phyloP scores from a whole-genome alignment of 192 early-diverging fungal species.

The Spizellomyces punctatus region DNA sequence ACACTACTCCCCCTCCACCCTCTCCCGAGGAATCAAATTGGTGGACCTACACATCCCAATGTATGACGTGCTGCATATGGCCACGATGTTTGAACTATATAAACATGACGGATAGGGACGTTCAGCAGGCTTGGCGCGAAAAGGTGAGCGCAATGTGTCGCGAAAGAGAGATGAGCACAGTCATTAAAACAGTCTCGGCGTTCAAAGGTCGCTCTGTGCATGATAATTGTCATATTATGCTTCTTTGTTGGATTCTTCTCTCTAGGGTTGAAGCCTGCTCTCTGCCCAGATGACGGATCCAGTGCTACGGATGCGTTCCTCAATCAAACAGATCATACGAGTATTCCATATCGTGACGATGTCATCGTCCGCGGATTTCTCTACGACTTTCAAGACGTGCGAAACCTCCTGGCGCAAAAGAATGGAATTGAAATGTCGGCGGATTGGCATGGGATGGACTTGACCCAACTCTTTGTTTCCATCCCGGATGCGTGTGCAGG shows the following conservation, averaged over 20 bases:
- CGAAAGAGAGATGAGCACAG: too few relatives aligned
- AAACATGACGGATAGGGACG: not conserved
- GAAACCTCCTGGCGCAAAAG: slow-evolving; percentile 12
- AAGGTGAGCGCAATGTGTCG: not conserved
- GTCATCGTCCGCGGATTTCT: slow-evolving; percentile 35
- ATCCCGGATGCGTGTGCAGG: slow-evolving; percentile 20
- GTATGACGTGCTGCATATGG: not conserved
- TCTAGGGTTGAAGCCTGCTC: slow-evolving; percentile 18
- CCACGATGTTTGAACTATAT: not conserved
- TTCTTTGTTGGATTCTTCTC: slow-evolving; percentile 20
- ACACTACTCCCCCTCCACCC: slow-evolving; percentile 37
- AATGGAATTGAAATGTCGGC: slow-evolving; percentile 20
- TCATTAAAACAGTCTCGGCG: too few relatives aligned
- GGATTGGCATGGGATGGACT: slow-evolving; percentile 41
- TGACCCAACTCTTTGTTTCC: slow-evolving; percentile 36
- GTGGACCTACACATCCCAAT: slow-evolving; percentile 37
- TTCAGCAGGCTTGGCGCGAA: slow-evolving; percentile 11
- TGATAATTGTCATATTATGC: slow-evolving; percentile 31
- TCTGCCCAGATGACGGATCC: slow-evolving; percentile 10
- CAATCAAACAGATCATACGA: slow-evolving; percentile 36
- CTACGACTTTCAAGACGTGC: slow-evolving; percentile 40
- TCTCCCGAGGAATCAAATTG: slow-evolving; percentile 31
- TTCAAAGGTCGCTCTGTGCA: slow-evolving; percentile 44
- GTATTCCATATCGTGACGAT: slow-evolving; percentile 33
- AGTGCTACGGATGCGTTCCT: slow-evolving; percentile 22